Conservation (phyloP, 2,329 filamentous ascomycete species). For the Dryadomyces quercivorus region DNA sequence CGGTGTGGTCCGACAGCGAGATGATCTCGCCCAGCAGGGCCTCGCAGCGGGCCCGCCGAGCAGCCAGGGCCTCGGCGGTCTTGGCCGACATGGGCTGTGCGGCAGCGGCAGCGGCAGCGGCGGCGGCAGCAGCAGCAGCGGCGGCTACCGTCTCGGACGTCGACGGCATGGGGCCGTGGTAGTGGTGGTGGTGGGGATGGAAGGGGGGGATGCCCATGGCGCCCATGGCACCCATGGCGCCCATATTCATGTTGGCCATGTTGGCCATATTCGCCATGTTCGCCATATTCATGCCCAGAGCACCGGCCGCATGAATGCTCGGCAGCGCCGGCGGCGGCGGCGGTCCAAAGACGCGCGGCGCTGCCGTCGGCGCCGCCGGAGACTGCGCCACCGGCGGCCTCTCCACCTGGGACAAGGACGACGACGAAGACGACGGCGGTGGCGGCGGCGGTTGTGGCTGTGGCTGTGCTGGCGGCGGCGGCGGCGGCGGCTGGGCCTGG, state of each 20-base stretch:
- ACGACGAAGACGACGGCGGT: neutral
- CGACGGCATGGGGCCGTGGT: neutral
- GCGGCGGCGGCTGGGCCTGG: neutral
- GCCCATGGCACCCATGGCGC: too few relatives aligned
- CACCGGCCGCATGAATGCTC: neutral
- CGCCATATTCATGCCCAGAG: neutral
- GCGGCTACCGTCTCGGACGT: neutral
- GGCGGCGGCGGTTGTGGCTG: neutral
- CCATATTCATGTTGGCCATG: too few relatives aligned
- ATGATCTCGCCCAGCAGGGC: constrained; percentile 23
- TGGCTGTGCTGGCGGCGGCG: neutral
- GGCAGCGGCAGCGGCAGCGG: neutral
- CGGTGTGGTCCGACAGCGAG: constrained; percentile 29
- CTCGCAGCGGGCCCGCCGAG: constrained; percentile 16
- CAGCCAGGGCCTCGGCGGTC: constrained; percentile 9
- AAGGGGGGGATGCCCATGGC: too few relatives aligned
- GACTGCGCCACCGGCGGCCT: too few relatives aligned
- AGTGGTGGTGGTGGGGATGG: neutral
- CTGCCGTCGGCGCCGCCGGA: neutral
- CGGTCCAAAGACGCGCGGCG: constrained; percentile 11
- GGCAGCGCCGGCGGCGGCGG: constrained; percentile 6
- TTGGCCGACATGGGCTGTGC: constrained; percentile 5
- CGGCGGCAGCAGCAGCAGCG: neutral
- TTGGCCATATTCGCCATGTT: too few relatives aligned
- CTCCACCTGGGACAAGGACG: neutral